Evolutionary conservation across 495 filamentous ascomycete species (phyloP), one percentile per base, ranked within the genome.

Genomic region (Articulospora tetracladia): DNA sequence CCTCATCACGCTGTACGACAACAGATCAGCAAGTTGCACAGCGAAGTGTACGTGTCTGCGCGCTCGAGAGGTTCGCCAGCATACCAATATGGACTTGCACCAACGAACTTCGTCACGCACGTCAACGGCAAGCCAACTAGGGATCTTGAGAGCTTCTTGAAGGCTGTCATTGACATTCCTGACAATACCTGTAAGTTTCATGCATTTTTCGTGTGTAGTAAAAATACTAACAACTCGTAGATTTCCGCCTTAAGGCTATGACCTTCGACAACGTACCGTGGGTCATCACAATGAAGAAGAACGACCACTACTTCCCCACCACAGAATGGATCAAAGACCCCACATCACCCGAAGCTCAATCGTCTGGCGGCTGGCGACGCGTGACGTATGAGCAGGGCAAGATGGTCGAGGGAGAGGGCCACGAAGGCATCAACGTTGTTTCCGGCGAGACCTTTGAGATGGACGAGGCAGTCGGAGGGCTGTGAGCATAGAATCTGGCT

Each of bases 211-310:
- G 17, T 30, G 34, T 56, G 7, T 22, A 1, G 46, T 51, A 57
- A 44, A 44, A 50, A 28, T 47, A 23, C 58, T 68, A 48, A 69
- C 58, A 7, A 36, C 15, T n/a, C 19, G 24, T 58, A 86, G 83
- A 98, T 76, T 97, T 98, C 85, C 84, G 95, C 23, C 79, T 99
- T 15, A 87, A 89, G 61, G 90, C 93, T 11, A 89, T 97, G 69
- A 98, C 94, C 1, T 99, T 98, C 68, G 94, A 99, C 70, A 95
- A 94, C 62, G 92, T 98, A 17, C 93, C 92, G 15, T 99, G 93
- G 89, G 90, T 98, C 24, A 89, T 94, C 20, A 97, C 93, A 25
- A 97, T 99, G 86, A 99, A 99, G 85, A 99, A 99, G 85, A 95
- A 96, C 71, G 95, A 99, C 72, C 94, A 99, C 73, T 99, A 99